These are phyloP conservation scores for Dactylellina cionopaga DNA, from an alignment of 2,329 filamentous ascomycete genomes.

Conservation along the genomic window DNA sequence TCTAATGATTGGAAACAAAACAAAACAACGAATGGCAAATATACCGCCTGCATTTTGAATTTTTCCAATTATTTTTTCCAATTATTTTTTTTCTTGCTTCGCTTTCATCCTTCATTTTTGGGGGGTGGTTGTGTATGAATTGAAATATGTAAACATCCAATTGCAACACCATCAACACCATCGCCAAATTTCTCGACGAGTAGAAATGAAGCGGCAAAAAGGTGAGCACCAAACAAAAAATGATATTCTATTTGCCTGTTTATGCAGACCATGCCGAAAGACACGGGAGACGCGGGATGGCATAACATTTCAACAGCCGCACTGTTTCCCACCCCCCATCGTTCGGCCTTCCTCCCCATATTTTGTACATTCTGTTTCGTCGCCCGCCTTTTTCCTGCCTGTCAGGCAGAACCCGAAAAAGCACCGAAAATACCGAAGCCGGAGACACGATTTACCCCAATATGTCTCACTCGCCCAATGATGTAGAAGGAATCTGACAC, in stretches of 20 bases:
- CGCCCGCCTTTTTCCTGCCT: conserved; percentile 5
- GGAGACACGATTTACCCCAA: conserved; percentile 18
- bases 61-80: not conserved
- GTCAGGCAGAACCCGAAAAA: conserved; percentile 9
- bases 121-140: too few species aligned
- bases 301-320: conserved; percentile 33
- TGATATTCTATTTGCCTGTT: conserved; percentile 24
- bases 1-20: too few species aligned
- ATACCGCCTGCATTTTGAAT: conserved; percentile 46
- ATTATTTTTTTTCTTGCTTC: too few species aligned
- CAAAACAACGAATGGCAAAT: conserved; percentile 50
- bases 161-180: conserved; percentile 54
- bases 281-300: conserved; percentile 47
- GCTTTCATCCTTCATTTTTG: not conserved
- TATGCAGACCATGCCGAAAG: conserved; percentile 27
- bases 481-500: conserved; percentile 45
- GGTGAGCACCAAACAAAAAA: conserved; percentile 23
- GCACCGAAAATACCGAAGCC: conserved; percentile 1
- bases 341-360: conserved; percentile 9
- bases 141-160: conserved; percentile 26
- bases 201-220: conserved; percentile 51
- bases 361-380: not conserved
- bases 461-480: conserved; percentile 49
- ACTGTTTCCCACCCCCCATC: conserved; percentile 8
- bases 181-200: conserved; percentile 44